Evolutionary conservation across 2,329 filamentous ascomycete genomes (phyloP).

Genomic region (Beauveria brongniartii): DNA sequence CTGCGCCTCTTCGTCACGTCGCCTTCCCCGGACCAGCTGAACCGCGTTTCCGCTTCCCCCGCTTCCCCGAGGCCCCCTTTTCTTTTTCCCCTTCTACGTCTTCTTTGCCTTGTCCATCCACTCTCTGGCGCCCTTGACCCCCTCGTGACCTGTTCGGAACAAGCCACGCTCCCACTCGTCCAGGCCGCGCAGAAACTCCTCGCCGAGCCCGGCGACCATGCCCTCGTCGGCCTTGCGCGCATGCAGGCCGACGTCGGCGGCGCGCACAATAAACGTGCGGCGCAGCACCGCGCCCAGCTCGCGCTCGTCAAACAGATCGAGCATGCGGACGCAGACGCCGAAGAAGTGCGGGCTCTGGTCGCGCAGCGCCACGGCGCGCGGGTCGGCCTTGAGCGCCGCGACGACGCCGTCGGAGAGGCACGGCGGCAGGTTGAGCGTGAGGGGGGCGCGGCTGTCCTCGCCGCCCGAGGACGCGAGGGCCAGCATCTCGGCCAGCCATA

Average conservation of each 20-base stretch:
- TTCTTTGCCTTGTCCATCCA: slow-evolving; percentile 56
- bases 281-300: slow-evolving; percentile 67
- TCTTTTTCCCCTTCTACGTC: slow-evolving; percentile 17
- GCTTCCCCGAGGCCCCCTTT: neutral
- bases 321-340: slow-evolving; percentile 71
- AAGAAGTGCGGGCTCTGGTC: slow-evolving; percentile 84
- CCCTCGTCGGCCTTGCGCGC: slow-evolving; percentile 72
- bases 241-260: slow-evolving; percentile 77
- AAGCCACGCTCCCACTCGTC: slow-evolving; percentile 82
- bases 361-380: slow-evolving; percentile 74
- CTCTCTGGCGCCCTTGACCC: slow-evolving; percentile 58
- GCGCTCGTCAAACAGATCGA: slow-evolving; percentile 81
- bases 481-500: slow-evolving; percentile 95
- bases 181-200: slow-evolving; percentile 78
- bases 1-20: neutral
- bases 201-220: slow-evolving; percentile 49
- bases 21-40: neutral
- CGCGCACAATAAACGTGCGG: slow-evolving; percentile 73
- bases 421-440: slow-evolving; percentile 73
- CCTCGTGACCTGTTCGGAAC: slow-evolving; percentile 68
- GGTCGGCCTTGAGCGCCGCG: slow-evolving; percentile 85
- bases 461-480: slow-evolving; percentile 52
- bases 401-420: slow-evolving; percentile 72
- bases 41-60: neutral
- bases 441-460: slow-evolving; percentile 47